Base-by-base conservation (phyloP, 2,329 filamentous ascomycete genomes). In the Penicillium sp. region DNA sequence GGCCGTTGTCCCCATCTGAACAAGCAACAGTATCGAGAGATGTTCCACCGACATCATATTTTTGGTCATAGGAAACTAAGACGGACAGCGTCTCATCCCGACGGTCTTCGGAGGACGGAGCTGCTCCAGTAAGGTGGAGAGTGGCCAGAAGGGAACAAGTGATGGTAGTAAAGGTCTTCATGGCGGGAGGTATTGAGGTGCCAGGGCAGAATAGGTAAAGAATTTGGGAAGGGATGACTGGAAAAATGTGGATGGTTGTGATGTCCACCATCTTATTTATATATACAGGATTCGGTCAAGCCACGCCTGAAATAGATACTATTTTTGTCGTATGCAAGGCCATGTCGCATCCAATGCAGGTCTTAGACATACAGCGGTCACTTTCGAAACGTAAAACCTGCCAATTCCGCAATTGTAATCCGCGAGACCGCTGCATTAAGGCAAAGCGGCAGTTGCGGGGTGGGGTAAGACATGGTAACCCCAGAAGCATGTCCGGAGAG, bases 1-100 rank as follows among this genome's bases (percentile, higher is more conserved):
- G 64, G 20, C 71, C 72, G 49, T 72, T 65, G 28, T 31, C 20
- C 6, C 72, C 72, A 48, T 73, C 59, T 10, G 70, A 73, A 61
- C 73, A 75, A 43, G 67, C 27, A 40, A 90, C 79, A 5, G 65
- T 69, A 30, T 72, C 76, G 48, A 92, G 69, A 40, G 81, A 76
- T 51, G 83, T 80, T 53, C 60, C 59, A 41, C 68, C 68, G 56
- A 86, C 74, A 66, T 92, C 88, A 74, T 89, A 94, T 66, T 80
- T 83, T 18, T 75, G 73, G 73, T 92, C 88, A 72, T 86, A 92
- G 58, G 85, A 86, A 64, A 91, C 87, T 69, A 65, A 70, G 45
- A 75, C 66, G 24, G 62, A 60, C 45, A 33, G 20, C 20, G 4
- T 22, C 20, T 22, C 20, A 22, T 53, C 44, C 16, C 48, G 36